Evolutionary conservation across 2,329 filamentous ascomycete genomes (phyloP).

Genomic region (Monilinia laxa): DNA sequence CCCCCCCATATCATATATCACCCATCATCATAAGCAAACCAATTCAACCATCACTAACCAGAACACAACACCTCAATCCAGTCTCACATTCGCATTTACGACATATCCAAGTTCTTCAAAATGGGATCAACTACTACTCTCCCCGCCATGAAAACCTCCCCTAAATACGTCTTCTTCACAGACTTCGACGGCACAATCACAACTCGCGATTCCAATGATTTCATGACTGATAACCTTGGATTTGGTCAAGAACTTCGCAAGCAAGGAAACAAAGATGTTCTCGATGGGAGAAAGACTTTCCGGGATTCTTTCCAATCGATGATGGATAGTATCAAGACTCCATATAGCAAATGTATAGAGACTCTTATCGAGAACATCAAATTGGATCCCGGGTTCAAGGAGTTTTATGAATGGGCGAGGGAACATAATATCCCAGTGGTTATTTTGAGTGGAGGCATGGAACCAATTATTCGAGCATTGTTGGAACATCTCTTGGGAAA

Average conservation of each 20-base stretch:
- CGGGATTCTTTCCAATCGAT: slow-evolving; percentile 86
- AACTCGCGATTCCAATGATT: slow-evolving; percentile 63
- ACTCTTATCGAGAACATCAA: slow-evolving; percentile 79
- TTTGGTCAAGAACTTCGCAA: slow-evolving; percentile 72
- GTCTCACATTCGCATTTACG: neutral
- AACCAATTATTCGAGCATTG: slow-evolving; percentile 82
- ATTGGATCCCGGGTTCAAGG: slow-evolving; percentile 83
- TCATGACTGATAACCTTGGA: slow-evolving; percentile 86
- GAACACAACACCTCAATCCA: neutral
- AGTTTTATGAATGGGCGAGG: slow-evolving; percentile 82
- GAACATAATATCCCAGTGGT: slow-evolving; percentile 87
- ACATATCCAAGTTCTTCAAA: slow-evolving; percentile 11
- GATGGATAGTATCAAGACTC: slow-evolving; percentile 81
- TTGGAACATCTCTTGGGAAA: slow-evolving; percentile 76
- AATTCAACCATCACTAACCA: slow-evolving; percentile 6
- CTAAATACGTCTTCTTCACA: slow-evolving; percentile 96
- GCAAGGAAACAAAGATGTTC: slow-evolving; percentile 72
- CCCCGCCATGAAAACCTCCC: slow-evolving; percentile 64
- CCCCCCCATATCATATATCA: neutral
- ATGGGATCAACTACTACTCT: slow-evolving; percentile 43
- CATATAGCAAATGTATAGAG: slow-evolving; percentile 79
- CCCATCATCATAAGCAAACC: neutral
- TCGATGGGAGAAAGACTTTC: slow-evolving; percentile 70
- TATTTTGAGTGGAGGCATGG: slow-evolving; percentile 89
- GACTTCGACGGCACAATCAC: slow-evolving; percentile 98